Percentiles rank a stretch among this genome's conserved stretches.
These are phyloP conservation scores for Endothia cerciana DNA, from an alignment of 2,329 filamentous ascomycete genomes.

Conservation along the genomic window DNA sequence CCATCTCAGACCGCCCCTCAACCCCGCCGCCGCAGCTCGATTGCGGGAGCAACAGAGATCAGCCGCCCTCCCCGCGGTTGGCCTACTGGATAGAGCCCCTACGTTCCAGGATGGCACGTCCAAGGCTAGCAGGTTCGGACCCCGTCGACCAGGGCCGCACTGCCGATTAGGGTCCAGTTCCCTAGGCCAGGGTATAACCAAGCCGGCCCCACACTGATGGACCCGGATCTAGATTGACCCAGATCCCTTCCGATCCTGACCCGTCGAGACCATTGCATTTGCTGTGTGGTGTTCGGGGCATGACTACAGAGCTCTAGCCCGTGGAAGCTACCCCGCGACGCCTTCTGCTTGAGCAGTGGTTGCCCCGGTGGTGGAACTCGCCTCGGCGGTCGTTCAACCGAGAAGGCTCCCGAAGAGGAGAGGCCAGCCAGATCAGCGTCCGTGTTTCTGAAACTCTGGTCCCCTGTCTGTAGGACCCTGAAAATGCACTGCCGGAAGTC, in stretches of 20 bases:
- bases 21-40: conserved; percentile 10
- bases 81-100: conserved; percentile 2
- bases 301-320: conserved; percentile 3
- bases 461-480: conserved; percentile 1
- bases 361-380: background rate
- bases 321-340: conserved; percentile 5
- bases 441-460: no score
- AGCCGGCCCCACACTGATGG: conserved; percentile 18
- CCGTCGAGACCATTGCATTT: background rate
- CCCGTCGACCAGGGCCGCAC: conserved; percentile 14
- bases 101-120: conserved; percentile 12
- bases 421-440: no score
- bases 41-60: conserved; percentile 16
- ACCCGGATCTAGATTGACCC: conserved; percentile 22
- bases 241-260: conserved; percentile 12
- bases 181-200: background rate
- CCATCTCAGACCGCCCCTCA: background rate
- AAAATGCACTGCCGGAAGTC: background rate
- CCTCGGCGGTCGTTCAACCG: conserved; percentile 2
- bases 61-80: conserved; percentile 16
- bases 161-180: background rate
- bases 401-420: background rate
- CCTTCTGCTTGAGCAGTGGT: background rate
- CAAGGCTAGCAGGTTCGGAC: background rate
- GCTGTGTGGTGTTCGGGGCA: background rate